Evolutionary conservation across 208 protist species (phyloP).

Genomic region (Dictyostelium gargantuum): DNA sequence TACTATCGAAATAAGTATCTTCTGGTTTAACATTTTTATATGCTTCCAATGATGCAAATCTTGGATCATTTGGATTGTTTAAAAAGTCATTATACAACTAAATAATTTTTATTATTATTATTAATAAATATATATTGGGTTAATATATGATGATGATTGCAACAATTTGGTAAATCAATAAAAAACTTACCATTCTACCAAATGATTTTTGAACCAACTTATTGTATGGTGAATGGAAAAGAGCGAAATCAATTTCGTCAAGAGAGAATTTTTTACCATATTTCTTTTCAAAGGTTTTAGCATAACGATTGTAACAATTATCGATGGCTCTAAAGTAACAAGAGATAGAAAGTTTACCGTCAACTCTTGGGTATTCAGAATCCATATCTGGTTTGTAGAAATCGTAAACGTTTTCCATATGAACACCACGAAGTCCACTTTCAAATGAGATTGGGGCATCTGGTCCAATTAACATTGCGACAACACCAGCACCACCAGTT

Average conservation of each 20-base stretch:
- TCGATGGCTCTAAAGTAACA: constrained; percentile 91
- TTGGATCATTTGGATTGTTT: constrained; percentile 25
- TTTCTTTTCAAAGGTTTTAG: constrained; percentile 65
- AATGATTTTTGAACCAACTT: constrained; percentile 91
- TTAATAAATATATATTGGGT: background rate
- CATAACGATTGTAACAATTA: constrained; percentile 84
- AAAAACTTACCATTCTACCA: constrained; percentile 79
- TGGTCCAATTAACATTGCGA: constrained; percentile 91
- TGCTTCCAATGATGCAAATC: background rate
- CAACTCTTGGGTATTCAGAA: constrained; percentile 90
- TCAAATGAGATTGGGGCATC: constrained; percentile 88
- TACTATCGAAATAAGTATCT: constrained; percentile 82
- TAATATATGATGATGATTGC: no score
- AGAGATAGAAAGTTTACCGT: constrained; percentile 87
- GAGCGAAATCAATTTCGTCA: constrained; percentile 76
- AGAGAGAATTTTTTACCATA: constrained; percentile 52
- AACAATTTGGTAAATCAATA: background rate
- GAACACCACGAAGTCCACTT: constrained; percentile 72
- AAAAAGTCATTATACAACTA: constrained; percentile 76
- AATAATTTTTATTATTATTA: background rate
- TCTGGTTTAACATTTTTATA: constrained; percentile 62
- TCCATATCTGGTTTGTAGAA: constrained; percentile 93
- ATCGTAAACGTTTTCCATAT: constrained; percentile 90
- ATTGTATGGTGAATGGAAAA: constrained; percentile 91
- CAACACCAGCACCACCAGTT: constrained; percentile 79